A percentile compares a stretch with the other conserved stretches of the same genome.
Evolutionary conservation across 192 early-diverging fungal species (phyloP).

Genomic region (Entomortierella beljakovae): DNA sequence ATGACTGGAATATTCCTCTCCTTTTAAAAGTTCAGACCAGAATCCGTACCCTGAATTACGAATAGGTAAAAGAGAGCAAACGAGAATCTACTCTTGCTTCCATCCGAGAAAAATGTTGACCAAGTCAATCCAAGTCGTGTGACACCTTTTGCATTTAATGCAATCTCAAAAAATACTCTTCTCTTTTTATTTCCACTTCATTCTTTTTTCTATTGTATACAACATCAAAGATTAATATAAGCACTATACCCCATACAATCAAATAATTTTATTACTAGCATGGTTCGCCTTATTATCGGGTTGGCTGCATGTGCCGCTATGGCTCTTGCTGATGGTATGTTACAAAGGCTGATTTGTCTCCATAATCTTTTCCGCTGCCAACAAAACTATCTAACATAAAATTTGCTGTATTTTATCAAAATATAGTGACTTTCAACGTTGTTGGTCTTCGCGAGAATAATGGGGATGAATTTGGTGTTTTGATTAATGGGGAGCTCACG

Average conservation of each 20-base stretch:
- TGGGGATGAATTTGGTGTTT: conserved; percentile 26
- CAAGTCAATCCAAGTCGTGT: background rate
- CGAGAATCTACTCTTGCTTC: background rate
- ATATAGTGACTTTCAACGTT: conserved; percentile 44
- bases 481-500: conserved; percentile 40
- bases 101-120: background rate
- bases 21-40: background rate
- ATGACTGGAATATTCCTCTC: background rate
- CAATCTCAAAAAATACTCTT: background rate
- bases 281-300: conserved; percentile 47
- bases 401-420: background rate
- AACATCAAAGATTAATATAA: background rate
- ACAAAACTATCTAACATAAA: background rate
- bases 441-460: conserved; percentile 25
- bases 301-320: conserved; percentile 43
- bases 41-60: background rate
- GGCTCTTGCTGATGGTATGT: conserved; percentile 44
- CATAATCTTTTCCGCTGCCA: background rate
- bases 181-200: conserved; percentile 1
- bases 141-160: background rate
- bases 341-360: background rate
- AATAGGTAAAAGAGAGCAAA: background rate
- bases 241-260: conserved; percentile 2
- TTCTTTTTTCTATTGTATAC: conserved; percentile 4
- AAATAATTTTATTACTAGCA: conserved; percentile 5